Percentiles rank a stretch among this genome's conserved stretches.
These are phyloP conservation scores for Jackrogersella multiformis DNA, from an alignment of 495 filamentous ascomycete species.

Conservation along the genomic window DNA sequence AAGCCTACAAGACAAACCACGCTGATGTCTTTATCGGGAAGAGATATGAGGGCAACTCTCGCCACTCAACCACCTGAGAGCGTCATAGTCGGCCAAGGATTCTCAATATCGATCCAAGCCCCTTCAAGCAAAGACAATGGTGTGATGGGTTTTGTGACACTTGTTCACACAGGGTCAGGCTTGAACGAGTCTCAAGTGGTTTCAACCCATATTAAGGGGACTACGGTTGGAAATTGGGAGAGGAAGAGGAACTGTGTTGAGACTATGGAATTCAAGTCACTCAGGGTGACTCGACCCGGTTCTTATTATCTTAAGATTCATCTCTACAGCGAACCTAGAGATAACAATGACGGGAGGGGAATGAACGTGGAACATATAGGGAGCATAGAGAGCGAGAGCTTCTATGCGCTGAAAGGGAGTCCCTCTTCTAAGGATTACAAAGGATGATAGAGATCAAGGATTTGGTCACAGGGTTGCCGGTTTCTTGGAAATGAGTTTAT, in stretches of 20 bases:
- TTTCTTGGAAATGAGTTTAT: neutral
- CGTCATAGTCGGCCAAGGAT: constrained; percentile 10
- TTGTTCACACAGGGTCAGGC: constrained; percentile 1
- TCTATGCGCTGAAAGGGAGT: constrained; percentile 14
- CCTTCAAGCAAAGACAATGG: constrained; percentile 23
- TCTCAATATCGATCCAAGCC: constrained; percentile 18
- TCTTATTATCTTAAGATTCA: constrained; percentile 17
- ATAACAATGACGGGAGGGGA: neutral
- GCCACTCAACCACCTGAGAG: constrained; percentile 13
- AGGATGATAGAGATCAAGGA: neutral
- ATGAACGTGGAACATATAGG: constrained; percentile 27
- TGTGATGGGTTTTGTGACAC: constrained; percentile 15
- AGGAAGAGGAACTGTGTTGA: neutral
- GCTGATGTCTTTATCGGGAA: constrained; percentile 11
- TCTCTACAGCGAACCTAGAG: constrained; percentile 22
- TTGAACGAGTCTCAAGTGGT: neutral
- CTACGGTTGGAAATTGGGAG: constrained; percentile 26
- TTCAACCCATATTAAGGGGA: constrained; percentile 10
- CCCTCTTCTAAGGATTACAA: neutral
- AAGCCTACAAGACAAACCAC: neutral
- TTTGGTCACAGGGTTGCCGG: neutral
- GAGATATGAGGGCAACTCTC: constrained; percentile 9
- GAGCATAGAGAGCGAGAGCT: constrained; percentile 16
- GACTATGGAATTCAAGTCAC: constrained; percentile 26
- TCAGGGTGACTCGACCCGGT: constrained; percentile 11